Conservation (phyloP, 768 basidiomycete species). For the Russula vinacea region DNA sequence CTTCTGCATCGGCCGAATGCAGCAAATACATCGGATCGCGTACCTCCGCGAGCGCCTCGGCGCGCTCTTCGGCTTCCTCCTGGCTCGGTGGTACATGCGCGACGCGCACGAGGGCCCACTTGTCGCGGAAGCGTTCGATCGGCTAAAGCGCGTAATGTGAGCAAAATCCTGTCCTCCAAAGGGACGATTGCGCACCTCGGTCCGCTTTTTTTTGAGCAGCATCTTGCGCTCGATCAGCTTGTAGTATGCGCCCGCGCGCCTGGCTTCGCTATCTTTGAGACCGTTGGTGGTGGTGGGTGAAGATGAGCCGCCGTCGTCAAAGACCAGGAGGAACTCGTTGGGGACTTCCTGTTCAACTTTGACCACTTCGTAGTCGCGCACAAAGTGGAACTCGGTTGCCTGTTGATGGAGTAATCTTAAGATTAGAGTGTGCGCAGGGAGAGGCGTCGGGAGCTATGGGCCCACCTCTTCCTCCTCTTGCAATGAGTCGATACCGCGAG, state of each 20-base stretch:
- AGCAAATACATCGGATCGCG: constrained; percentile 61
- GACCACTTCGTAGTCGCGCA: constrained; percentile 84
- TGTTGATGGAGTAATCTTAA: constrained; percentile 32
- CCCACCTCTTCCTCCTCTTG: constrained; percentile 56
- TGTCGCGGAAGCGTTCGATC: constrained; percentile 71
- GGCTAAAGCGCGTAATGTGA: constrained; percentile 41
- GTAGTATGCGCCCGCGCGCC: constrained; percentile 67
- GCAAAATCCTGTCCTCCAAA: background rate
- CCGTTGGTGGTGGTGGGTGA: constrained; percentile 13
- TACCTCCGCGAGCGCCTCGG: constrained; percentile 74
- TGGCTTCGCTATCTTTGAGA: constrained; percentile 32
- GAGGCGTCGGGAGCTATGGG: background rate
- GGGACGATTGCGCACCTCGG: constrained; percentile 52
- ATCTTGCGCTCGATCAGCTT: constrained; percentile 89
- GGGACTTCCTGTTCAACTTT: constrained; percentile 84
- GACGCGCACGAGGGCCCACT: constrained; percentile 78
- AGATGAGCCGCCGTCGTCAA: constrained; percentile 49
- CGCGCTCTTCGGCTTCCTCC: constrained; percentile 76
- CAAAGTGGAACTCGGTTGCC: constrained; percentile 70
- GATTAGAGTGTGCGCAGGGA: background rate
- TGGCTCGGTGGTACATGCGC: constrained; percentile 66
- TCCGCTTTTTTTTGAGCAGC: constrained; percentile 79
- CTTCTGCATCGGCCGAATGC: constrained; percentile 41
- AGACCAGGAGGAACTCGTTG: constrained; percentile 76
- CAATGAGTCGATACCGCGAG: constrained; percentile 42